These are phyloP conservation scores for Trametes cingulata DNA, from an alignment of 768 basidiomycete genomes.

Conservation along the genomic window DNA sequence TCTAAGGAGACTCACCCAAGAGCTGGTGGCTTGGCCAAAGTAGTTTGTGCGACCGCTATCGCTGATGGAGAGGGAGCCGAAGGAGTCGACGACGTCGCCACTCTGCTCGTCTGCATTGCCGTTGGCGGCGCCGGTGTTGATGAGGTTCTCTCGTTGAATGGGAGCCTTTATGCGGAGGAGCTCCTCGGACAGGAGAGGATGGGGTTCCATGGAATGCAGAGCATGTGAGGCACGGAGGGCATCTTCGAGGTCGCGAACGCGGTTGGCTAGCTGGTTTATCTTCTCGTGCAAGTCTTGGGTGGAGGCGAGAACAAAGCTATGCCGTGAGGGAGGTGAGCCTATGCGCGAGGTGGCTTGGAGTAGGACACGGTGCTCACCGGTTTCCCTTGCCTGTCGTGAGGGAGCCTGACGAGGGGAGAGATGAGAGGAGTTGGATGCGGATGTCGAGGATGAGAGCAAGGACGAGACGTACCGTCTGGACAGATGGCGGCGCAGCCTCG, in stretches of 20 bases:
- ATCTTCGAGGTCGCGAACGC: conserved; percentile 79
- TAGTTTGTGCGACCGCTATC: conserved; percentile 74
- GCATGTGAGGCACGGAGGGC: conserved; percentile 60
- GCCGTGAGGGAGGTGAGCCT: conserved; percentile 18
- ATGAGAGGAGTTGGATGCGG: conserved; percentile 5
- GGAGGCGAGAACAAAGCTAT: conserved; percentile 75
- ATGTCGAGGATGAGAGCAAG: not conserved
- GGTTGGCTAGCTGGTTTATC: conserved; percentile 69
- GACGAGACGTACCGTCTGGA: conserved; percentile 60
- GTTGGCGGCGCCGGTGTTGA: conserved; percentile 42
- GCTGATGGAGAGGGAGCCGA: conserved; percentile 76
- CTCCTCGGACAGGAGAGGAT: conserved; percentile 72
- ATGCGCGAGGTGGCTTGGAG: not conserved
- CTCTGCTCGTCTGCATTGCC: conserved; percentile 59
- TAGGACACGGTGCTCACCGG: conserved; percentile 47
- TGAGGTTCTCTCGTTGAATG: conserved; percentile 58
- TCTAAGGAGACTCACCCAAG: conserved; percentile 54
- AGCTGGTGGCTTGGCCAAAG: conserved; percentile 74
- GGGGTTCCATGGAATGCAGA: conserved; percentile 56
- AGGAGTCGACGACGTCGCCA: conserved; percentile 75
- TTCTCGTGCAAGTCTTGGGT: conserved; percentile 84
- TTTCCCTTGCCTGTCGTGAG: conserved; percentile 83
- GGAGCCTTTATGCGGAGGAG: conserved; percentile 76
- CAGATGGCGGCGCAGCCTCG: conserved; percentile 81
- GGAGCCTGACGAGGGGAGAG: conserved; percentile 49